Base-by-base conservation (phyloP, 2,329 filamentous ascomycete species). In the Calonectria pseudoturangicola region DNA sequence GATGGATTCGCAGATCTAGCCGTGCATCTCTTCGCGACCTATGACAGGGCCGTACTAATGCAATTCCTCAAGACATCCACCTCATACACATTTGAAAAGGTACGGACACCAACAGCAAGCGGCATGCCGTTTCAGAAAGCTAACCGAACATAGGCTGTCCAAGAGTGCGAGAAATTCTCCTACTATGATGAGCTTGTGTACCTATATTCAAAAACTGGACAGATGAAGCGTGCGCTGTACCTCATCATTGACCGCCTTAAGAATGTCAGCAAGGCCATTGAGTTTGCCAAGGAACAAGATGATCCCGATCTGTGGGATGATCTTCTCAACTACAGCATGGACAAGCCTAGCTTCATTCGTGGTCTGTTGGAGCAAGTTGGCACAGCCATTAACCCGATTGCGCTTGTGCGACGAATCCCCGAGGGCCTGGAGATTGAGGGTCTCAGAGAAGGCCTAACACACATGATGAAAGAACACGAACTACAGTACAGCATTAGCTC, bases 161-260 rank as follows among this genome's bases (percentile, higher is more conserved):
- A 86, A 89, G 92, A 97, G 79, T 99, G 97, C 81, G 95, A 98
- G 83, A 86, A 88, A 16, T 90, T 91, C 76, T 92, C 93, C 76
- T 98, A 94, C 83, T 94, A 97, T 60, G 94, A 95, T 45, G 97
- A 99, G 82, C 90, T 98, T n/a, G 96, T 99, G 16, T 97, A 97
- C 80, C 90, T 99, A 1, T 93, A 98, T 79, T 97, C 95, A 73
- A 98, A 98, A 83, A 98, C 95, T 0, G 97, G 97, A 0, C 93
- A 98, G 83, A 97, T 95, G 78, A 98, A 98, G 83, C 92, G 94
- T 15, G 97, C 97, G 0, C 87, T 99, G 3, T 96, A 93, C 79
- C 90, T 99, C 65, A 98, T 99, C 80, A 97, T 98, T 74, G 95
- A 98, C 79, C 93, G 95, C n/a, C 89, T 99, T 6, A 92, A 93